Conservation (phyloP, 164 flowering plant genomes). For the Pachysandra terminalis region DNA sequence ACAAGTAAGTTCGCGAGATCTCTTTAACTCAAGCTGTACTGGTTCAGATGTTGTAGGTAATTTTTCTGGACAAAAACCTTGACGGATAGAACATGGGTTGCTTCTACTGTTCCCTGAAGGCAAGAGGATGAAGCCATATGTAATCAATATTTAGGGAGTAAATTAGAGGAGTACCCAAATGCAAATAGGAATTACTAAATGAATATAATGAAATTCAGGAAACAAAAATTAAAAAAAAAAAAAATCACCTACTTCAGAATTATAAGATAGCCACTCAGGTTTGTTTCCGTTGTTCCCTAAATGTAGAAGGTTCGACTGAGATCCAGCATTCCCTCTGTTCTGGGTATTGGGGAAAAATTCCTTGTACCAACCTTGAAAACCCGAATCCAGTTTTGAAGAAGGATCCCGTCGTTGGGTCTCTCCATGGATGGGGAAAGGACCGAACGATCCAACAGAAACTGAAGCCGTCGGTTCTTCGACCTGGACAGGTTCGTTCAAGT, state of each 20-base stretch:
- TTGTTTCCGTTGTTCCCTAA: slow-evolving; percentile 19
- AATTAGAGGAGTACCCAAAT: not conserved
- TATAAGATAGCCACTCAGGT: slow-evolving; percentile 23
- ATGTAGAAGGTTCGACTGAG: slow-evolving; percentile 12
- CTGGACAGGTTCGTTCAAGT: slow-evolving; percentile 73
- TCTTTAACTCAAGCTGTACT: slow-evolving; percentile 22
- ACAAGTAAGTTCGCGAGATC: slow-evolving; percentile 22
- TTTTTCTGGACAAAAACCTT: slow-evolving; percentile 14
- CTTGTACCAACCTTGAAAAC: slow-evolving; percentile 12
- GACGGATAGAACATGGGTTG: slow-evolving; percentile 3
- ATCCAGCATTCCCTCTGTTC: slow-evolving; percentile 15
- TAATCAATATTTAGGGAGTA: not conserved
- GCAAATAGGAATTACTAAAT: no score
- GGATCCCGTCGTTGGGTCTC: slow-evolving; percentile 22
- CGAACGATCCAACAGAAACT: slow-evolving; percentile 32
- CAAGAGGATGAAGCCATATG: not conserved
- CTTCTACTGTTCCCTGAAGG: slow-evolving; percentile 35
- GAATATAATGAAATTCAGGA: not conserved
- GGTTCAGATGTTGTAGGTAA: slow-evolving; percentile 19
- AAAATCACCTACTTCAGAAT: slow-evolving; percentile 37
- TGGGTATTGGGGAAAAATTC: slow-evolving; percentile 22
- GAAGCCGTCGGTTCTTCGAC: slow-evolving; percentile 45
- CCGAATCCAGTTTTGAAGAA: slow-evolving; percentile 16
- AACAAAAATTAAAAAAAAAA: no score
- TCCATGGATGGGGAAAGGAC: slow-evolving; percentile 15